These are phyloP conservation scores for Blastocystis sp. DNA, from an alignment of 352 stramenopile species.

Conservation along the genomic window DNA sequence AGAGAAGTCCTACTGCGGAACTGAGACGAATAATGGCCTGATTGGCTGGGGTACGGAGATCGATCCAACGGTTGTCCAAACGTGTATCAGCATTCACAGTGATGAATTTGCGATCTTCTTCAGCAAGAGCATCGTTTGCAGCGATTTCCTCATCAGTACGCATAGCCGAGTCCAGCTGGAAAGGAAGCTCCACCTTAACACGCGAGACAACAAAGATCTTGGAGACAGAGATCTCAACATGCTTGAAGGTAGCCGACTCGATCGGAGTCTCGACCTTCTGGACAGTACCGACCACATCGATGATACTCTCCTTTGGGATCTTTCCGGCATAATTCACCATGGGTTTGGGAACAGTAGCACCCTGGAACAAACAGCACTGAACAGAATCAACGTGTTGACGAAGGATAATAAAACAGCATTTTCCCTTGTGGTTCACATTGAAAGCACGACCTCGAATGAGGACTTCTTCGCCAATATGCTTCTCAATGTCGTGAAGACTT, in stretches of 20 bases:
- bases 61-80: constrained; percentile 89
- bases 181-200: constrained; percentile 78
- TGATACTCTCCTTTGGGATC: constrained; percentile 86
- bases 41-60: constrained; percentile 93
- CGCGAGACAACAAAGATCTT: constrained; percentile 89
- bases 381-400: constrained; percentile 88
- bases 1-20: constrained; percentile 72
- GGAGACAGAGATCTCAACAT: constrained; percentile 84
- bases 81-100: constrained; percentile 81
- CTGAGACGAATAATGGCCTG: constrained; percentile 68
- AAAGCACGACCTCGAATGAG: constrained; percentile 88
- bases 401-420: constrained; percentile 90
- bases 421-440: constrained; percentile 81
- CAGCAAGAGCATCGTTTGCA: constrained; percentile 73
- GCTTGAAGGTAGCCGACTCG: constrained; percentile 83
- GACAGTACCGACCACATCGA: constrained; percentile 87
- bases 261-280: constrained; percentile 78
- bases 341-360: constrained; percentile 79
- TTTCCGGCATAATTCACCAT: constrained; percentile 93
- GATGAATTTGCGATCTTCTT: constrained; percentile 72
- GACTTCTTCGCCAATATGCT: constrained; percentile 77
- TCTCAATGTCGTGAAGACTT: constrained; percentile 71
- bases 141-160: constrained; percentile 78
- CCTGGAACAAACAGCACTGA: constrained; percentile 78
- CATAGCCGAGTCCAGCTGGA: constrained; percentile 87